Evolutionary conservation across 2,329 filamentous ascomycete genomes (phyloP).

Genomic region (Aspergillus quadrilineatus): DNA sequence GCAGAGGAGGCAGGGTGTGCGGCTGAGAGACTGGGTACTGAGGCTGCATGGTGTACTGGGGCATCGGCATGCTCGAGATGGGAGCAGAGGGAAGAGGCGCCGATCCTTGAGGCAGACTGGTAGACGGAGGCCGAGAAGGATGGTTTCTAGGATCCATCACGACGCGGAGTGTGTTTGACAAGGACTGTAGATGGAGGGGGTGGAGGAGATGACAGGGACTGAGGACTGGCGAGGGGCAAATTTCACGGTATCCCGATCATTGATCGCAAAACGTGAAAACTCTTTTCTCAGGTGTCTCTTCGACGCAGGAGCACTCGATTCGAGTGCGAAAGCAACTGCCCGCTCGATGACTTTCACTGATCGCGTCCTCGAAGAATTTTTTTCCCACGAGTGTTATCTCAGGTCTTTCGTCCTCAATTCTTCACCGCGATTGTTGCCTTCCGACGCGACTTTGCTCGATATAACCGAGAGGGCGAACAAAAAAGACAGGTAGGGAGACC

Average conservation of each 20-base stretch:
- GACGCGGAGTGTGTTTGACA: conserved; percentile 19
- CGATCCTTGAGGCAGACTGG: conserved; percentile 46
- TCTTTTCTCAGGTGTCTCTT: conserved; percentile 17
- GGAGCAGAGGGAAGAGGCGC: conserved; percentile 46
- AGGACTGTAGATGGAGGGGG: conserved; percentile 12
- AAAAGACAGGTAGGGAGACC: conserved; percentile 15
- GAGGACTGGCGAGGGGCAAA: conserved; percentile 15
- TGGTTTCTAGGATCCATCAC: conserved; percentile 46
- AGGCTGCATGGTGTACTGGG: conserved; percentile 48
- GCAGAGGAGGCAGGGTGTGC: conserved; percentile 47
- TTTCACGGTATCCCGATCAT: conserved; percentile 39
- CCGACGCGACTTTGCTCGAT: conserved; percentile 12
- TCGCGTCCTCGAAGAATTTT: conserved; percentile 17
- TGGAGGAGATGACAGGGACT: conserved; percentile 16
- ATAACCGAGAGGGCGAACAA: conserved; percentile 19
- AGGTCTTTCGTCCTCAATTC: conserved; percentile 15
- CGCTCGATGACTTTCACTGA: conserved; percentile 15
- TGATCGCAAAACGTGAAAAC: conserved; percentile 28
- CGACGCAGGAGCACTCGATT: conserved; percentile 13
- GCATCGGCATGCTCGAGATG: conserved; percentile 48
- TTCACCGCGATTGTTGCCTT: conserved; percentile 14
- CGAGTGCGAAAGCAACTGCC: conserved; percentile 11
- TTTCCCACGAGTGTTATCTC: conserved; percentile 5
- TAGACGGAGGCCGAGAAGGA: conserved; percentile 46
- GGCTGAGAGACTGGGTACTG: conserved; percentile 46